Evolutionary conservation across 768 basidiomycete species (phyloP).

Genomic region (Tubosaeta sp.): DNA sequence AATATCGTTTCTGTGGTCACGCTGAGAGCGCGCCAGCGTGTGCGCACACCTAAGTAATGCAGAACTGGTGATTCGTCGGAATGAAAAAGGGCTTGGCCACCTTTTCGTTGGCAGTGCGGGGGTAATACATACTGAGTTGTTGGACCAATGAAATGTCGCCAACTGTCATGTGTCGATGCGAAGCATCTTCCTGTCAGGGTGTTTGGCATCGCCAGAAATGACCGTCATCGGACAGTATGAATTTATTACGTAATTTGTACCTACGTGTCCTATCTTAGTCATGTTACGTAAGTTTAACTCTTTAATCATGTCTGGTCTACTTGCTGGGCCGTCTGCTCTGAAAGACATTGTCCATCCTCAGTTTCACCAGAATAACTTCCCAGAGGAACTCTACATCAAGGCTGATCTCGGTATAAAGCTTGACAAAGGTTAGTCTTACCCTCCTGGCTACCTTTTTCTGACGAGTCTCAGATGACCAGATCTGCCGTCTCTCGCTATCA

Average conservation of each 20-base stretch:
- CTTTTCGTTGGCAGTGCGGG: too few species aligned
- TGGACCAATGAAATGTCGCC: too few species aligned
- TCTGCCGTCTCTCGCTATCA: slow-evolving; percentile 81
- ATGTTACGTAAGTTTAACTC: slow-evolving; percentile 6
- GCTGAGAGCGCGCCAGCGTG: too few species aligned
- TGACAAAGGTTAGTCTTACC: slow-evolving; percentile 65
- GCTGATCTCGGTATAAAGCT: slow-evolving; percentile 80
- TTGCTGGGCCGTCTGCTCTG: slow-evolving; percentile 54
- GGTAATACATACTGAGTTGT: too few species aligned
- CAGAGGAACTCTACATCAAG: slow-evolving; percentile 78
- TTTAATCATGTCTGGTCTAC: slow-evolving; percentile 39
- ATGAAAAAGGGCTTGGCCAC: too few species aligned
- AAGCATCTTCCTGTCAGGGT: too few species aligned
- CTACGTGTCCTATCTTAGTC: background rate
- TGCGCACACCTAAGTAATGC: too few species aligned
- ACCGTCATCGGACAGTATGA: too few species aligned
- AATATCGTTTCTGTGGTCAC: too few species aligned
- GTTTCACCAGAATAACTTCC: slow-evolving; percentile 91
- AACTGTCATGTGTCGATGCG: too few species aligned
- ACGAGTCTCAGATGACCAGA: slow-evolving; percentile 73
- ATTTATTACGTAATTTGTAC: background rate
- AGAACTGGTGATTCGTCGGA: too few species aligned
- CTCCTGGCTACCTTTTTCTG: background rate
- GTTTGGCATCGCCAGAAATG: too few species aligned
- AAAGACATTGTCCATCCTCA: slow-evolving; percentile 80